phyloP scores from a whole-genome alignment of 2,329 filamentous ascomycete species.

The Fusarium camptoceras region DNA sequence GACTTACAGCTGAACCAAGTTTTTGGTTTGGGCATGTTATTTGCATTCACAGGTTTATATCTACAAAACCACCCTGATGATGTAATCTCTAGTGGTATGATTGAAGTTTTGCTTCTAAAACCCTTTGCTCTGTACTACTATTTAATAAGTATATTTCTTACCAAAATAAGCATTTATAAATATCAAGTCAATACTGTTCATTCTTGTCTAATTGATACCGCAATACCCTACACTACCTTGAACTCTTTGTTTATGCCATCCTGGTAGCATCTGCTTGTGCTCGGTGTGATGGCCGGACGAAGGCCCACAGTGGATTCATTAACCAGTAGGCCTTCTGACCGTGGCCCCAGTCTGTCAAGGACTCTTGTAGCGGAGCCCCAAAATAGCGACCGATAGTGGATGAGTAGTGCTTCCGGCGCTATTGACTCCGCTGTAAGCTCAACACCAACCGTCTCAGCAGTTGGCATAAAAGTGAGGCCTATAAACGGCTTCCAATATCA shows the following conservation, averaged over 20 bases:
- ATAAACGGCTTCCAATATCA: background rate
- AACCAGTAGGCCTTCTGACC: constrained; percentile 15
- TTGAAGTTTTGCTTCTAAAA: background rate
- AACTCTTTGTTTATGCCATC: background rate
- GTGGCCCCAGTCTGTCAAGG: rapidly evolving
- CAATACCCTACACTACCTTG: background rate
- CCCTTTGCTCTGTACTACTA: rapidly evolving
- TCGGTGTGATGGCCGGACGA: constrained; percentile 7
- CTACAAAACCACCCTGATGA: rapidly evolving
- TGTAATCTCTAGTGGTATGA: rapidly evolving
- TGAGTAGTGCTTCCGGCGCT: background rate
- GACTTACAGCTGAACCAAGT: background rate
- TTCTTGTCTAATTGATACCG: background rate
- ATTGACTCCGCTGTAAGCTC: background rate
- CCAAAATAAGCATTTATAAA: rapidly evolving
- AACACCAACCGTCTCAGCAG: background rate
- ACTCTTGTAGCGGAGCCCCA: background rate
- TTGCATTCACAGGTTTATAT: rapidly evolving
- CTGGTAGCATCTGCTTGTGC: background rate
- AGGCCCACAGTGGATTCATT: rapidly evolving
- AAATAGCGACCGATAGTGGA: background rate
- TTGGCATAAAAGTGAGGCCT: background rate
- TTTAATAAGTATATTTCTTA: rapidly evolving
- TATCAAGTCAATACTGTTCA: no score
- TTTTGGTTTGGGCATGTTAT: background rate